Conservation (phyloP, 768 basidiomycete species). For the Trametes meyenii region DNA sequence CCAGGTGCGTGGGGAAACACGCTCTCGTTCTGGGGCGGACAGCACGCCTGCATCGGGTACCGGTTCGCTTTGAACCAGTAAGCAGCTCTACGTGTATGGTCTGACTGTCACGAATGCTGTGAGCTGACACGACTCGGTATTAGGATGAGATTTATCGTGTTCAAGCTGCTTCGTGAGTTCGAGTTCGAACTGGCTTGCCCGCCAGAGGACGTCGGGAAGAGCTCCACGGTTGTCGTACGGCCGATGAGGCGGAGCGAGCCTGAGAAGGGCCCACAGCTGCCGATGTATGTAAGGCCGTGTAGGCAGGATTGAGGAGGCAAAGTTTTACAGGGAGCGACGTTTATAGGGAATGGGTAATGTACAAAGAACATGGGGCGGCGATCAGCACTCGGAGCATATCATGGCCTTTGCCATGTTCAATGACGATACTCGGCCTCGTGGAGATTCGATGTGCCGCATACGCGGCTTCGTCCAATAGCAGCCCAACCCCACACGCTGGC, state of each 20-base stretch:
- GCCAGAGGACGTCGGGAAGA: slow-evolving; percentile 25
- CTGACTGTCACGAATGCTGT: neutral
- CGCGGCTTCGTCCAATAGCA: too few species aligned
- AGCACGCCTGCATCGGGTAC: slow-evolving; percentile 67
- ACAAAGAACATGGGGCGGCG: too few species aligned
- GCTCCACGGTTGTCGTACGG: slow-evolving; percentile 25
- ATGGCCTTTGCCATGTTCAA: too few species aligned
- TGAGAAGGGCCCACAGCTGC: slow-evolving; percentile 25
- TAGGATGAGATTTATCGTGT: slow-evolving; percentile 37
- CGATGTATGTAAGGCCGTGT: slow-evolving; percentile 21
- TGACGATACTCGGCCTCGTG: too few species aligned
- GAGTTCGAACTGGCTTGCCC: slow-evolving; percentile 34
- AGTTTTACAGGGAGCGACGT: neutral
- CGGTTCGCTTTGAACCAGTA: slow-evolving; percentile 65
- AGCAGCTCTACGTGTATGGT: slow-evolving; percentile 27
- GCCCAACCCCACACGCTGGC: too few species aligned
- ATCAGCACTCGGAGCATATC: too few species aligned
- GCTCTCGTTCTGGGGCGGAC: slow-evolving; percentile 65
- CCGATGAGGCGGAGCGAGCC: slow-evolving; percentile 22
- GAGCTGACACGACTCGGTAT: neutral
- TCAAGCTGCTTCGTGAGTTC: slow-evolving; percentile 35
- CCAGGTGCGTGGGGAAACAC: slow-evolving; percentile 65
- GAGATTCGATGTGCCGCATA: too few species aligned
- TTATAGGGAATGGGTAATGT: too few species aligned
- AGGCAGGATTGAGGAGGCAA: neutral